These are phyloP conservation scores for Cordyceps cicadae DNA, from an alignment of 2,329 filamentous ascomycete species.

Conservation along the genomic window DNA sequence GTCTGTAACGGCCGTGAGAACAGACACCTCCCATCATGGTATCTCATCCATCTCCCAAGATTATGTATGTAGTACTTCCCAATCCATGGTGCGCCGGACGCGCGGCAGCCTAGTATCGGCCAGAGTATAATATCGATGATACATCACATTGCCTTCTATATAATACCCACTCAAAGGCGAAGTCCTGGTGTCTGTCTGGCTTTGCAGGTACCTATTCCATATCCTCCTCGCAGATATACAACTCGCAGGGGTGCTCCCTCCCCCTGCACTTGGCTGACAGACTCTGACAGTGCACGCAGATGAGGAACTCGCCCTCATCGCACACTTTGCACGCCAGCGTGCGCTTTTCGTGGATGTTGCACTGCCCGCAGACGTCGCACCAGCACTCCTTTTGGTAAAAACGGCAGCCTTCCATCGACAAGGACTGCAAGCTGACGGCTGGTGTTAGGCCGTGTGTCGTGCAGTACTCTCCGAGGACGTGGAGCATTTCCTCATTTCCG, in stretches of 20 bases:
- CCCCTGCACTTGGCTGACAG: neutral
- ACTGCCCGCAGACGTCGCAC: slow-evolving; percentile 14
- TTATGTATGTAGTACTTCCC: no score
- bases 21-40: no score
- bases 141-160: no score
- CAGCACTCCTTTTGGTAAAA: slow-evolving; percentile 3
- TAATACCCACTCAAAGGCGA: no score
- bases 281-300: slow-evolving; percentile 11
- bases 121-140: no score
- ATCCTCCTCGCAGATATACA: neutral
- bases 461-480: neutral
- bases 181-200: no score
- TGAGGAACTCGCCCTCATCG: slow-evolving; percentile 13
- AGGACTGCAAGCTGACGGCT: neutral
- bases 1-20: no score
- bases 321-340: slow-evolving; percentile 10
- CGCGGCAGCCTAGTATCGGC: no score
- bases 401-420: neutral
- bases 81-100: no score
- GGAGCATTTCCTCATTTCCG: neutral
- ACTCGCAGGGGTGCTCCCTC: neutral
- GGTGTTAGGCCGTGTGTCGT: neutral
- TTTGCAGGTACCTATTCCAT: neutral
- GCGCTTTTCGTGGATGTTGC: slow-evolving; percentile 3
- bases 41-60: no score